Evolutionary conservation across 441 rosid species (phyloP).

Genomic region (Gossypium schwendimanii): DNA sequence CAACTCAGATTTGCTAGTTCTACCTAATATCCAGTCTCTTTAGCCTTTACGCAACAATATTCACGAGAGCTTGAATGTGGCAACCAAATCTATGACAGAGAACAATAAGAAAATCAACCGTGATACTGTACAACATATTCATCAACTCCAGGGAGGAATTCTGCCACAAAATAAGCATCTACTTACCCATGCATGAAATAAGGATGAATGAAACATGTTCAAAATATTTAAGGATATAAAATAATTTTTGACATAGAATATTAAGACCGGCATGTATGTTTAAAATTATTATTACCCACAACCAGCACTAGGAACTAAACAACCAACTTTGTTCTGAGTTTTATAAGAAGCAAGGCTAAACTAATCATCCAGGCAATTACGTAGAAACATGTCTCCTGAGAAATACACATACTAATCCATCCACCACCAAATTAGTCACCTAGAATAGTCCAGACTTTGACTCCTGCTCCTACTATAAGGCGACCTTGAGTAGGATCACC

Average conservation of each 20-base stretch:
- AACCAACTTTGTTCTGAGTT: background rate
- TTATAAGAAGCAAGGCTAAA: background rate
- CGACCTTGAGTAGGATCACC: constrained; percentile 52
- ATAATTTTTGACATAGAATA: background rate
- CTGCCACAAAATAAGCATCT: background rate
- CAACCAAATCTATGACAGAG: background rate
- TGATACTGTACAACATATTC: background rate
- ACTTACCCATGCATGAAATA: background rate
- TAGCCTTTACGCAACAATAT: background rate
- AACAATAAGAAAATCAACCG: background rate
- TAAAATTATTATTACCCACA: background rate
- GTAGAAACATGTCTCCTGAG: background rate
- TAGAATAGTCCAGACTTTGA: constrained; percentile 34
- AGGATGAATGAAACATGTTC: background rate
- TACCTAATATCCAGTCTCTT: background rate
- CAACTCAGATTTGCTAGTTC: too few relatives aligned
- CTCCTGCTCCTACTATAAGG: constrained; percentile 43
- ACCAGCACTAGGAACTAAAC: background rate
- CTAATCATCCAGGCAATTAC: background rate
- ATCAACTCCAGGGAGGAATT: background rate
- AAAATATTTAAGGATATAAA: background rate
- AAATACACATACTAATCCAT: background rate
- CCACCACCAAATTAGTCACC: constrained; percentile 19
- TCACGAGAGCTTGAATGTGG: background rate
- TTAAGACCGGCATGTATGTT: background rate